Evolutionary conservation across 257 asterid species (phyloP).

Genomic region (Solanum arcanum): DNA sequence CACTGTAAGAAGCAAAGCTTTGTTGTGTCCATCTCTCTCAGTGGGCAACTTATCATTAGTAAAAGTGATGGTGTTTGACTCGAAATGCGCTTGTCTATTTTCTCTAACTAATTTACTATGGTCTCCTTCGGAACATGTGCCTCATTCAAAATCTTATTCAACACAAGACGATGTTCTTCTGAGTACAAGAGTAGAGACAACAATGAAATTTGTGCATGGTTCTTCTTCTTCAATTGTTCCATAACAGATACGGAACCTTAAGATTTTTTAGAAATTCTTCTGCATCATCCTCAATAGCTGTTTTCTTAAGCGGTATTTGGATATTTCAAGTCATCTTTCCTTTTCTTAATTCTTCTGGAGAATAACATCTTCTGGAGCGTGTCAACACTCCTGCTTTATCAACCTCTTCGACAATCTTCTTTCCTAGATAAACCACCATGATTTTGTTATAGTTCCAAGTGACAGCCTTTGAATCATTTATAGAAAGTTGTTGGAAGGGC

Average conservation of each 20-base stretch:
- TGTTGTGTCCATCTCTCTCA: too few species aligned
- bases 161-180: too few species aligned
- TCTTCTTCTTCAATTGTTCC: neutral
- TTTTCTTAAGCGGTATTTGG: neutral
- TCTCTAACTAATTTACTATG: too few species aligned
- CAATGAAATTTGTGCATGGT: neutral
- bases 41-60: too few species aligned
- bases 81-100: too few species aligned
- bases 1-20: too few species aligned
- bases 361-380: neutral
- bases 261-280: neutral
- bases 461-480: neutral
- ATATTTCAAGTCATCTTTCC: neutral
- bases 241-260: neutral
- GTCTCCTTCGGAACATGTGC: too few species aligned
- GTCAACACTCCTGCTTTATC: neutral
- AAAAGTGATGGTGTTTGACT: too few species aligned
- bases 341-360: neutral
- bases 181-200: too few species aligned
- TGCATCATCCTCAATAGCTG: too few species aligned
- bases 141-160: too few species aligned
- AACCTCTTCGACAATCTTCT: neutral
- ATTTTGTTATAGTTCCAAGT: neutral
- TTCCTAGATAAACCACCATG: neutral
- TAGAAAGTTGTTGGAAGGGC: fast-evolving